These are phyloP conservation scores for Neonectria faginata DNA, from an alignment of 2,329 filamentous ascomycete species.

Conservation along the genomic window DNA sequence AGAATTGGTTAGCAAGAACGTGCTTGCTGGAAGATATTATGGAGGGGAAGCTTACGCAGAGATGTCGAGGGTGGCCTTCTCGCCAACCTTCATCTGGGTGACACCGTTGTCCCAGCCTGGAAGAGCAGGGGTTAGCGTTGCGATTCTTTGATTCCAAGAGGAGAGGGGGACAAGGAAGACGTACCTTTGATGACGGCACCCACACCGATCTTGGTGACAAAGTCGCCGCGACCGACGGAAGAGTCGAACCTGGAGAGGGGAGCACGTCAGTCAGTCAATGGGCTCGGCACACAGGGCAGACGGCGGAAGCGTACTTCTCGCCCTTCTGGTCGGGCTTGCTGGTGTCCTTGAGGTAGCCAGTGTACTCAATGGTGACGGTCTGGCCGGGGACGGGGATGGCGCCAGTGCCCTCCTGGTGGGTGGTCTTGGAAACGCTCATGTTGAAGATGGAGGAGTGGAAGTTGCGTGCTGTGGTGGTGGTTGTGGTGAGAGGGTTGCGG, in stretches of 20 bases:
- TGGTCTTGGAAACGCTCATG: slow-evolving; percentile 81
- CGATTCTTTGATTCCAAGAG: neutral
- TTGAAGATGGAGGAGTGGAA: slow-evolving; percentile 44
- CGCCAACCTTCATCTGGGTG: slow-evolving; percentile 85
- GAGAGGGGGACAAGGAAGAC: slow-evolving; percentile 12
- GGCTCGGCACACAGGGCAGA: neutral
- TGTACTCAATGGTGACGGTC: slow-evolving; percentile 89
- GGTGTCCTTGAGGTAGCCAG: slow-evolving; percentile 82
- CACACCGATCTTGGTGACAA: slow-evolving; percentile 82
- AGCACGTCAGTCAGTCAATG: slow-evolving; percentile 22
- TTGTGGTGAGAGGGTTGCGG: slow-evolving; percentile 28
- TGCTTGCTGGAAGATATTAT: too few species aligned
- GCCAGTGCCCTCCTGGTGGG: slow-evolving; percentile 70
- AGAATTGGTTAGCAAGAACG: slow-evolving; percentile 32
- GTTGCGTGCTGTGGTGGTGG: neutral
- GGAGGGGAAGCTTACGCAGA: neutral
- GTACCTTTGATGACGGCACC: slow-evolving; percentile 89
- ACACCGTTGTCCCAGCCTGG: slow-evolving; percentile 90
- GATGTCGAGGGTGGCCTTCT: slow-evolving; percentile 80
- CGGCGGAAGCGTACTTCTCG: slow-evolving; percentile 68
- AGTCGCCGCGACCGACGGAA: slow-evolving; percentile 81
- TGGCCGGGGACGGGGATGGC: slow-evolving; percentile 74
- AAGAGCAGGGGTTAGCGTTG: neutral
- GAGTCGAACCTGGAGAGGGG: slow-evolving; percentile 81
- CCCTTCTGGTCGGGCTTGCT: slow-evolving; percentile 74